phyloP scores from a whole-genome alignment of 2,329 filamentous ascomycete genomes.

The Lasiodiplodia hormozganensis region DNA sequence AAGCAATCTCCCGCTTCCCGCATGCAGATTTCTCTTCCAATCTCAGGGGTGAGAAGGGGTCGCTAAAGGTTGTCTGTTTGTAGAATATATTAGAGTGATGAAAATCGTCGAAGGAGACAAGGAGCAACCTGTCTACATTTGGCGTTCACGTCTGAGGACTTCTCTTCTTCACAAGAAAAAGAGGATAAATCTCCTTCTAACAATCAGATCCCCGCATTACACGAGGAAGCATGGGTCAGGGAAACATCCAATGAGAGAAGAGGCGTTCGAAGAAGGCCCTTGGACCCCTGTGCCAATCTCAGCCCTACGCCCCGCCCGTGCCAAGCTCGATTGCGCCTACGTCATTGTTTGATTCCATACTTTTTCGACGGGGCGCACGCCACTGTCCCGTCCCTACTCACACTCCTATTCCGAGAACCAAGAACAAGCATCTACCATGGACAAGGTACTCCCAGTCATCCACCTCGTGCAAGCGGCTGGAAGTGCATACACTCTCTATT shows the following conservation, averaged over 20 bases:
- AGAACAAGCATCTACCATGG: neutral
- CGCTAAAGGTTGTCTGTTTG: neutral
- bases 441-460: constrained; percentile 2
- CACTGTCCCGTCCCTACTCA: neutral
- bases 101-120: neutral
- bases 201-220: neutral
- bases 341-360: constrained; percentile 4
- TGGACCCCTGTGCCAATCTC: constrained; percentile 25
- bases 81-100: neutral
- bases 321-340: neutral
- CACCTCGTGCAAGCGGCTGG: constrained; percentile 7
- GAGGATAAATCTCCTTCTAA: neutral
- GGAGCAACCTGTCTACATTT: neutral
- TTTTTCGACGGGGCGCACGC: constrained; percentile 1
- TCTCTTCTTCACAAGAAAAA: neutral
- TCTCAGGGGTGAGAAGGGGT: neutral
- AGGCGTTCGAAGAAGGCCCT: neutral
- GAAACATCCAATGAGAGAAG: constrained; percentile 2
- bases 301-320: constrained; percentile 17
- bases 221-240: neutral
- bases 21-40: neutral
- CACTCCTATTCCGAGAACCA: neutral
- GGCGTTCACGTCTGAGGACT: neutral
- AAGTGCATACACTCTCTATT: constrained; percentile 40
- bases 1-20: neutral